A percentile compares a stretch with the other conserved stretches of the same genome.
These are phyloP conservation scores for Xylaria sp. DNA, from an alignment of 2,329 filamentous ascomycete genomes.

Conservation along the genomic window DNA sequence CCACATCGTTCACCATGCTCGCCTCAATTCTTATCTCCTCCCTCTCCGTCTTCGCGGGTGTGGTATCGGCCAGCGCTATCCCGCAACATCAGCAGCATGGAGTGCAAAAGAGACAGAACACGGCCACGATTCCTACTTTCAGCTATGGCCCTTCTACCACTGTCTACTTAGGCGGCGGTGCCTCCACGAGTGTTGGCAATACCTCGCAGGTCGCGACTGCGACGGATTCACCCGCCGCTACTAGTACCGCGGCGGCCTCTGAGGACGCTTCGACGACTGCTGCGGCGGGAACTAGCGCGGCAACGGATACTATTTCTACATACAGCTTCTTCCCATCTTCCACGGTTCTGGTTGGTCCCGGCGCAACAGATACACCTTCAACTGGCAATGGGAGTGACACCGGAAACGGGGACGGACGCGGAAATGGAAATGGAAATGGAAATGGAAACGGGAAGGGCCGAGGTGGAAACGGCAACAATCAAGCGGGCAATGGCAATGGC, in stretches of 20 bases:
- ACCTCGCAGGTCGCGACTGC: background rate
- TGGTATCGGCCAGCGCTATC: conserved; percentile 12
- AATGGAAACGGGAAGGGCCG: no score
- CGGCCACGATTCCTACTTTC: conserved; percentile 15
- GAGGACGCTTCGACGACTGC: background rate
- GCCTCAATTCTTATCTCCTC: conserved; percentile 5
- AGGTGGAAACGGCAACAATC: no score
- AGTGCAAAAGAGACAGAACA: conserved; percentile 13
- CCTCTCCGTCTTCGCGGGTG: conserved; percentile 7
- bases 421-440: background rate
- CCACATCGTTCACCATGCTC: conserved; percentile 7
- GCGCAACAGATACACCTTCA: background rate
- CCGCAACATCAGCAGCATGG: background rate
- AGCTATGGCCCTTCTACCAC: conserved; percentile 18
- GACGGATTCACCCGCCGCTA: background rate
- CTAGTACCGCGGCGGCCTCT: background rate
- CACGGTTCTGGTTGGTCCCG: conserved; percentile 1
- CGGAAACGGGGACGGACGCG: background rate
- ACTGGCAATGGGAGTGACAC: background rate
- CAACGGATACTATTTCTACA: conserved; percentile 11
- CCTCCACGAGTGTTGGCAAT: background rate
- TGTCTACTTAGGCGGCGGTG: background rate
- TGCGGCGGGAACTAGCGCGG: background rate
- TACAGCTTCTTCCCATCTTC: conserved; percentile 20
- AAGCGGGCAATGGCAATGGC: background rate